phyloP scores from a whole-genome alignment of 257 asterid genomes.

The Lavandula angustifolia region DNA sequence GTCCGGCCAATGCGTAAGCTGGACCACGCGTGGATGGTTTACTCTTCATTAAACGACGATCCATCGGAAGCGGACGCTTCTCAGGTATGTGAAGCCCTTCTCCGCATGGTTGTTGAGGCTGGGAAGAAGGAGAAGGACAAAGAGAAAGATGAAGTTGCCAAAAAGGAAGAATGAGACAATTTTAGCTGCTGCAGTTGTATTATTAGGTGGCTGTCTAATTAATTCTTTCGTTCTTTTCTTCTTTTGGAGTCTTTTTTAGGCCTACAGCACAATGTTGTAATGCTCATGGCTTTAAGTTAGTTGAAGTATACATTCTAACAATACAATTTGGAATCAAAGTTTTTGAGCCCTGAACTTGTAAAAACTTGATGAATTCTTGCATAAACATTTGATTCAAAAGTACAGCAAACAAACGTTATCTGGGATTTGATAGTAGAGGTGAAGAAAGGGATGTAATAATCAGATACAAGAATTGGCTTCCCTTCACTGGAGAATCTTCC shows the following conservation, averaged over 20 bases:
- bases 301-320: too few species aligned
- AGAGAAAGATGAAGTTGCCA: conserved; percentile 48
- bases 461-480: background rate
- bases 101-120: conserved; percentile 73
- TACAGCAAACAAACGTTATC: too few species aligned
- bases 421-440: background rate
- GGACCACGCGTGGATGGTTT: conserved; percentile 99
- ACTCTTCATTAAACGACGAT: conserved; percentile 73
- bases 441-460: conserved; percentile 7
- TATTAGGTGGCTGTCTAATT: background rate
- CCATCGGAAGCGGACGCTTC: conserved; percentile 80
- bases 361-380: too few species aligned
- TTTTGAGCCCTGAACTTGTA: background rate
- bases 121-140: conserved; percentile 55
- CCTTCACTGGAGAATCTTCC: too few species aligned
- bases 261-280: background rate
- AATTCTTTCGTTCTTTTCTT: conserved; percentile 23
- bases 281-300: too few species aligned
- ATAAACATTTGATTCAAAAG: too few species aligned
- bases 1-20: conserved; percentile 78
- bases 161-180: conserved; percentile 49
- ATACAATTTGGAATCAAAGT: background rate
- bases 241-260: background rate
- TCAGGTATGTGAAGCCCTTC: conserved; percentile 91
- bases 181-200: background rate